Evolutionary conservation across 768 basidiomycete genomes (phyloP), one percentile per base, ranked within the genome.

Genomic region (Sporobolomyces roseus): DNA sequence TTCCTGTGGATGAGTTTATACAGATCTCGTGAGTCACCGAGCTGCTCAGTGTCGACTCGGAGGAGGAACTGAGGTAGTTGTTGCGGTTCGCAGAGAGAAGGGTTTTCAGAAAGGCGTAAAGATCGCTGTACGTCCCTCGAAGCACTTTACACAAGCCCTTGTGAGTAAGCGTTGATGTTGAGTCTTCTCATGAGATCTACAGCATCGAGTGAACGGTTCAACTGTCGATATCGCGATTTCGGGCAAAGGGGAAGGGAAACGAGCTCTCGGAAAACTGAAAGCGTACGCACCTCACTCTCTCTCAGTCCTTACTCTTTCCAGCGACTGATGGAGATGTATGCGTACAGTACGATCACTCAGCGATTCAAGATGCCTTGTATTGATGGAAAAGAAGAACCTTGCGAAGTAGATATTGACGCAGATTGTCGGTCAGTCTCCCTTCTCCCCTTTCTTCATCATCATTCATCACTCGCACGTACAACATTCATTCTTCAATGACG

Each of bases 381-480:
- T 23, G 71, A 59, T 25, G 59, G 51, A 12, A 46, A 38, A 21
- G 70, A 66, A n/a, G 66, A 66, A 41, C 53, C 65, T 4, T 75
- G 71, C 55, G 72, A 76, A 41, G 76, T 76, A 23, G 76, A 77
- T 60, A 68, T 76, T 45, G 76, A 77, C 17, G 75, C 75, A 1
- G 76, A 77, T 46, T 75, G 76, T 35, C 66, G 68, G 65, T 49
- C 13, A n/a, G 65, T 50, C 21, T 4, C 32, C 1, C 17, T 50
- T 50, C 27, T 8, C n/a, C 2, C 17, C 38, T 1, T 41, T 27
- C 35, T 14, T 13, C 25, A 30, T 3, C 16, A 3, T n/a, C 0
- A 5, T 6, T 23, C 10, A 41, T 10, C n/a, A 50, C 8, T 38
- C 49, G 25, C 19, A 36, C n/a, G 32, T 25, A 25, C 21, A 23